phyloP scores from a whole-genome alignment of 768 basidiomycete species.

The Xerocomus spinulosus region DNA sequence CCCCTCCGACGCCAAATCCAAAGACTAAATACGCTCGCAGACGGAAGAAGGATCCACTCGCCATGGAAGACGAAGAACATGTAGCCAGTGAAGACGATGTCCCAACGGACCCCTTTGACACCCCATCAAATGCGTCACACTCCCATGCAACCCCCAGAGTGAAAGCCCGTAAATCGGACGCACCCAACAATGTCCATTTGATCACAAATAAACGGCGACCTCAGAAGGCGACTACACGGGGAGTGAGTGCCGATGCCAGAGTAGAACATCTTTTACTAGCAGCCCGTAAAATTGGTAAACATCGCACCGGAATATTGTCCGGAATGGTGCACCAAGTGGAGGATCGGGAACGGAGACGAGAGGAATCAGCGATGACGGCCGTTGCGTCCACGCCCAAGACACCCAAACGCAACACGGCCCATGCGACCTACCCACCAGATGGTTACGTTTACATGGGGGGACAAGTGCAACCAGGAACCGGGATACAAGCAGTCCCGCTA shows the following conservation, averaged over 20 bases:
- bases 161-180: conserved; percentile 23
- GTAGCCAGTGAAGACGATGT: conserved; percentile 26
- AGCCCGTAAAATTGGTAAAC: conserved; percentile 62
- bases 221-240: conserved; percentile 24
- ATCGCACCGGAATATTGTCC: conserved; percentile 52
- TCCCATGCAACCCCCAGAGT: conserved; percentile 20
- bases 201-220: conserved; percentile 22
- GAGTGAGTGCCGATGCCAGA: conserved; percentile 58
- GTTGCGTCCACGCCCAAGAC: conserved; percentile 24
- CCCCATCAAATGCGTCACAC: conserved; percentile 12
- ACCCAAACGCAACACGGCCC: conserved; percentile 30
- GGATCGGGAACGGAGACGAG: conserved; percentile 28
- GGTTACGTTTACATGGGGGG: conserved; percentile 28
- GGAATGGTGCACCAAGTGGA: conserved; percentile 41
- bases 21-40: conserved; percentile 20
- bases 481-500: conserved; percentile 31
- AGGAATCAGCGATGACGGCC: conserved; percentile 21
- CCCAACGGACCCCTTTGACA: conserved; percentile 15
- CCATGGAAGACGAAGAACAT: conserved; percentile 26
- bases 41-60: conserved; percentile 23
- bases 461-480: conserved; percentile 20
- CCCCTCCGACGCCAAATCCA: conserved; percentile 21
- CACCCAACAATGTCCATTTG: conserved; percentile 5
- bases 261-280: conserved; percentile 69
- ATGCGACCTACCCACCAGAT: conserved; percentile 18